Conservation (phyloP, 331 rosid species). For the Phaseolus coccineus region DNA sequence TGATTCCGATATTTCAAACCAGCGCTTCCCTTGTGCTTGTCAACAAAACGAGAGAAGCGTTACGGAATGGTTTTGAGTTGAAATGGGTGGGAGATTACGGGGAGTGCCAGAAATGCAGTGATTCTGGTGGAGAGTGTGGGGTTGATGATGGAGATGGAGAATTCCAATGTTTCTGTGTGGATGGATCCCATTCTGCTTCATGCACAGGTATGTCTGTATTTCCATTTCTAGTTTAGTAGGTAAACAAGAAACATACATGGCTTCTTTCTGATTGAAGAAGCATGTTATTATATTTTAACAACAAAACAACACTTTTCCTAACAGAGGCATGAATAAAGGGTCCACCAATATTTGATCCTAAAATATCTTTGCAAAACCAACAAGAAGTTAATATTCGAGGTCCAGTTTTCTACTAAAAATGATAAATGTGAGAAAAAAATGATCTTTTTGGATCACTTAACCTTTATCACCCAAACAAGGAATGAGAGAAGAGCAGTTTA, state of each 20-base stretch:
- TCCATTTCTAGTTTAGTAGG: background rate
- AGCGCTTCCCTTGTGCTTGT: rapidly evolving
- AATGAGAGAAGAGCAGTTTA: background rate
- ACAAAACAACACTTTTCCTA: background rate
- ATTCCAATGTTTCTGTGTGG: constrained; percentile 50
- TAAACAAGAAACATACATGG: background rate
- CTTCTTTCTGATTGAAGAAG: background rate
- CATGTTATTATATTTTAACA: background rate
- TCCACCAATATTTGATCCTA: too few relatives aligned
- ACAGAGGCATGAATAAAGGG: background rate
- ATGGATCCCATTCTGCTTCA: constrained; percentile 5
- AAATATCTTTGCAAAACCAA: too few relatives aligned
- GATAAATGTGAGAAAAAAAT: background rate
- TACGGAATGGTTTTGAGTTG: constrained; percentile 47
- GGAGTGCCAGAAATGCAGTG: background rate
- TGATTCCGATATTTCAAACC: background rate
- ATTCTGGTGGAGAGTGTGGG: constrained; percentile 46
- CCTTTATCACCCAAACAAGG: background rate
- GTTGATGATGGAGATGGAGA: too few relatives aligned
- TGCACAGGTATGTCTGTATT: constrained; percentile 42
- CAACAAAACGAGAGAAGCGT: rapidly evolving
- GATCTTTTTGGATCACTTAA: background rate
- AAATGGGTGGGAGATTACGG: constrained; percentile 26
- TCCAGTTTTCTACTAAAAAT: too few relatives aligned
- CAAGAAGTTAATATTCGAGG: too few relatives aligned